Evolutionary conservation across 768 basidiomycete genomes (phyloP), one percentile per base, ranked within the genome.

Genomic region (Strobilomyces echinocephalus): DNA sequence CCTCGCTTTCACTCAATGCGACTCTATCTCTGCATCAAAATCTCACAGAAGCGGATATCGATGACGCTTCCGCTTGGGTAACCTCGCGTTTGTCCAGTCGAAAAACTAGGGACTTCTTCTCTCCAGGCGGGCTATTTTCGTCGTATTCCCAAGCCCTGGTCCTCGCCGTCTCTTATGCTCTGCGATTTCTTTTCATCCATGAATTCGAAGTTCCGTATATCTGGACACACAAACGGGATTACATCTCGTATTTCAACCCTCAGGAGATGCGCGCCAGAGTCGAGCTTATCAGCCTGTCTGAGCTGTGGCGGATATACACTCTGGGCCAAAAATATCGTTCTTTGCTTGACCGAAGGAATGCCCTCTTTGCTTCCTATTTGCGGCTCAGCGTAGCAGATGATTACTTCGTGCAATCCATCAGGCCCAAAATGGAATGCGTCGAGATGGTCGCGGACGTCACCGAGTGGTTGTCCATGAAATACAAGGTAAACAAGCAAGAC

Each of bases 151-250:
- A 79, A 31, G 79, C 84, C 9, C 75, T 97, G 54, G 84, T 92
- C 52, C 72, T 81, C 55, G 90, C 94, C 4, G 89, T 98, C 54
- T 83, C 86, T 2, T 81, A 78, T 59, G 83, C 87, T 44, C 77
- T 99, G 34, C 79, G 84, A 33, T 90, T 84, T 66, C 77, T 98
- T 50, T 95, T 98, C 70, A 71, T 91, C 46, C 83, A 92, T 40
- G 83, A 91, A 61, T 87, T 89, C 58, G 97, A 99, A 68, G 95
- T 97, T 8, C 93, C 97, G 0, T 95, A 93, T 71, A 84, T 98
- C 57, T 97, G 89, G 88, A 83, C 84, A 16, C 92, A 97, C 75
- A 91, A 90, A 63, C 81, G 90, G 35, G 97, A 99, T 68, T 87
- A 90, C 63, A 87, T 98, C 62, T 83, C 84, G 43, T 82, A 88